Evolutionary conservation across 768 basidiomycete species (phyloP).

Genomic region (Panus rudis): DNA sequence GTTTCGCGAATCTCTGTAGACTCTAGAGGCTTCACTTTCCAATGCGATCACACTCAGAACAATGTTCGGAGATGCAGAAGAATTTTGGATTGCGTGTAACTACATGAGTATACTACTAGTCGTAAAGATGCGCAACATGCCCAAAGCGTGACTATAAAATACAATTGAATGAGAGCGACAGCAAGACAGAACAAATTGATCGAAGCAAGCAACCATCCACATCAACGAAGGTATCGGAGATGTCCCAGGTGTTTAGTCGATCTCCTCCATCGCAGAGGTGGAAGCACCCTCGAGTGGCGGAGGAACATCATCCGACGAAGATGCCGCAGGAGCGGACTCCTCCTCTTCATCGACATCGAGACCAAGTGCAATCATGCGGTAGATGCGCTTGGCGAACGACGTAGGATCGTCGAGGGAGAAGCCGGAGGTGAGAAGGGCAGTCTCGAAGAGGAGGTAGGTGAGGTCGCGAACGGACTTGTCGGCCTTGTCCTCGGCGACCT

Average conservation of each 20-base stretch:
- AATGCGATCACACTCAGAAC: too few species aligned
- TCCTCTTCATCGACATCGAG: conserved; percentile 83
- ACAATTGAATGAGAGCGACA: neutral
- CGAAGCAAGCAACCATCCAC: neutral
- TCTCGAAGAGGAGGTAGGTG: conserved; percentile 95
- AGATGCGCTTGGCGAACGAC: conserved; percentile 92
- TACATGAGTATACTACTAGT: too few species aligned
- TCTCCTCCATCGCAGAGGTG: conserved; percentile 94
- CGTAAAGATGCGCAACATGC: conserved; percentile 5
- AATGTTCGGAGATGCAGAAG: too few species aligned
- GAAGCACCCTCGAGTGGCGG: conserved; percentile 48
- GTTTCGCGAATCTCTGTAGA: too few species aligned
- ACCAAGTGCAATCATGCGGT: conserved; percentile 94
- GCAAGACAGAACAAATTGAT: neutral
- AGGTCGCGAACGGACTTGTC: conserved; percentile 98
- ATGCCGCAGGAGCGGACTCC: conserved; percentile 35
- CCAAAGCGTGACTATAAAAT: conserved; percentile 8
- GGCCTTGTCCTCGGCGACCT: conserved; percentile 94
- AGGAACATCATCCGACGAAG: conserved; percentile 43
- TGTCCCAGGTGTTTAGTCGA: conserved; percentile 50
- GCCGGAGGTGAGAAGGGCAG: conserved; percentile 88
- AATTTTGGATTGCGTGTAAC: too few species aligned
- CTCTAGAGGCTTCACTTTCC: too few species aligned
- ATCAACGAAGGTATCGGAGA: neutral
- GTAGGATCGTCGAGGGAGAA: conserved; percentile 95